Percentiles rank a stretch among this genome's conserved stretches.
Evolutionary conservation across 108 stramenopile species (phyloP).

Genomic region (Fistulifera pelliculosa): DNA sequence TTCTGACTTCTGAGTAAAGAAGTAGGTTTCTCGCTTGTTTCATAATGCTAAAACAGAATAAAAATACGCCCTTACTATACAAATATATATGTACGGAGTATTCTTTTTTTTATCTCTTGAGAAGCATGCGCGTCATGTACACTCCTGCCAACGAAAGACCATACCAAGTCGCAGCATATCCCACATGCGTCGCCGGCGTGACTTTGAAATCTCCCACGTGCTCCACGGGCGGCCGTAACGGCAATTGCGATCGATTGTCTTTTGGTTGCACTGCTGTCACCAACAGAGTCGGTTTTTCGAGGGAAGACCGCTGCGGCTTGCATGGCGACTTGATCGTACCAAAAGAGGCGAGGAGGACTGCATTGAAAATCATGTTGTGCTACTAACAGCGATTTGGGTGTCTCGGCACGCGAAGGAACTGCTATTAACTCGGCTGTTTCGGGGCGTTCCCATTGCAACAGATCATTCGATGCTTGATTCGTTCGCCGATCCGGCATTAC

Average conservation of each 20-base stretch:
- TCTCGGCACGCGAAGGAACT: no score
- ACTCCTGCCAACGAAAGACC: conserved; percentile 69
- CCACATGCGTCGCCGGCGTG: conserved; percentile 65
- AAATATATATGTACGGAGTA: no score
- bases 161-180: conserved; percentile 85
- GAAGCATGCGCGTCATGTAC: conserved; percentile 76
- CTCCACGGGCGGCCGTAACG: conserved; percentile 30
- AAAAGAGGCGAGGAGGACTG: conserved; percentile 47
- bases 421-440: conserved; percentile 16
- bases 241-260: not conserved
- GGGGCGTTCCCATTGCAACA: conserved; percentile 47
- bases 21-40: no score
- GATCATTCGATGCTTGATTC: conserved; percentile 7
- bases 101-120: no score
- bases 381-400: conserved; percentile 28
- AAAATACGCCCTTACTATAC: no score
- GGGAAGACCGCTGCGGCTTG: conserved; percentile 35
- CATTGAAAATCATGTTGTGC: conserved; percentile 31
- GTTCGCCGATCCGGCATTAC: conserved; percentile 14
- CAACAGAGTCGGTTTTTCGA: no score
- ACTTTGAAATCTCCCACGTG: conserved; percentile 71
- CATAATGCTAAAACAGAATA: no score
- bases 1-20: no score
- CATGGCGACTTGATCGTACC: conserved; percentile 60
- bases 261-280: conserved; percentile 4